Base-by-base conservation (phyloP, 352 stramenopile genomes). In the Globisporangium heterothallicum region DNA sequence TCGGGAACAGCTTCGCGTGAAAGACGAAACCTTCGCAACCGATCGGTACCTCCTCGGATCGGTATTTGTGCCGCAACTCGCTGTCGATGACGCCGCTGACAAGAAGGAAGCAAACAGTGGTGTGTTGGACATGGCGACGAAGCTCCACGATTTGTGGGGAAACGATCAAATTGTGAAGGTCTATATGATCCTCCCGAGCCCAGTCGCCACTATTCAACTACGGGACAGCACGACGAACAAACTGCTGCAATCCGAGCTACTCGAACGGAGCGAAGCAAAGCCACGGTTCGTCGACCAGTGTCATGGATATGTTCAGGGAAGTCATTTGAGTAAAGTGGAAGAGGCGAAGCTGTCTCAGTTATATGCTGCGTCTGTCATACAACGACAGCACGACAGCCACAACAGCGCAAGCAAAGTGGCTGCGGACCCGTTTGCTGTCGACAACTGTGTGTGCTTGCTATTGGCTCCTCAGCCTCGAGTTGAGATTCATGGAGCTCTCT, bases 251-350 rank as follows among this genome's bases (percentile, higher is more conserved):
- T 22, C 63, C 2, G 42, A 51, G 13, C 48, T 86, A 3, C 32
- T 56, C 2, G 64, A 74, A 13, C 52, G 64, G n/a, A 64, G 59
- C 6, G 44, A 75, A 29, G 36, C 42, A 0, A 68, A 63, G 13
- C 74, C 78, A 7, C 67, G 68, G 8, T 86, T 88, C 18, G 26
- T 86, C 10, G 74, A 72, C 1, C 74, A 85, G 51, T 85, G 71
- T 26, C 78, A 90, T 35, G 78, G 78, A 4, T 90, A 68, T 38
- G 42, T 74, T 13, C 61, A 64, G 5, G 67, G 71, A 0, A 41
- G 42, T 2, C 51, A 58, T 10, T 60, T 86, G n/a, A 56, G 42
- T 6, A 49, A 65, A 14, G 24, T 43, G 2, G 74, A 88, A 38
- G 42, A 34, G n/a, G 18, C 35, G 0, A 76, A 67, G 16, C 55